Evolutionary conservation across 441 rosid species (phyloP).

Genomic region (Francoa sonchifolia): DNA sequence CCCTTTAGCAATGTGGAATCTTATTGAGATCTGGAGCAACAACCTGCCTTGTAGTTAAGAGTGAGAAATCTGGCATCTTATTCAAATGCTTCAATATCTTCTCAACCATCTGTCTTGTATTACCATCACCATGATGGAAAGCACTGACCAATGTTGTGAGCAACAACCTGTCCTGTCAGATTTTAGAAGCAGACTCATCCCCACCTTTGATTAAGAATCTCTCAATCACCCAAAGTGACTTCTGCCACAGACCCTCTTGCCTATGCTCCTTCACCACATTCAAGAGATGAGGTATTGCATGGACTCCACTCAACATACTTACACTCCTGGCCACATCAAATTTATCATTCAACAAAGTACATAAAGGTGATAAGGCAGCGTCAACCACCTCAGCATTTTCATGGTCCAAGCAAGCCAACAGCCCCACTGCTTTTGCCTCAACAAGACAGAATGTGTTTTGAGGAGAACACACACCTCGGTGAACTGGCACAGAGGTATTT

Average conservation of each 20-base stretch:
- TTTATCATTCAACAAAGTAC: slow-evolving; percentile 69
- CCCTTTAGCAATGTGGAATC: no score
- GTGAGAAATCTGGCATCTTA: slow-evolving; percentile 42
- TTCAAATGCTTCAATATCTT: slow-evolving; percentile 64
- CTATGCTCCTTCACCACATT: slow-evolving; percentile 59
- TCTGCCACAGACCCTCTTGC: slow-evolving; percentile 58
- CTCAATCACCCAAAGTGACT: slow-evolving; percentile 81
- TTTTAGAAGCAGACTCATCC: slow-evolving; percentile 34
- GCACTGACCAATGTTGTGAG: slow-evolving; percentile 59
- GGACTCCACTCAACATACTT: slow-evolving; percentile 39
- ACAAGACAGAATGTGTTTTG: slow-evolving; percentile 75
- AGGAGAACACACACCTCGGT: slow-evolving; percentile 77
- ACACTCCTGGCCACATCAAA: slow-evolving; percentile 64
- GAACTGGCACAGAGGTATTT: slow-evolving; percentile 39
- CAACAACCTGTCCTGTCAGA: slow-evolving; percentile 62
- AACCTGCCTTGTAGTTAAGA: slow-evolving; percentile 18
- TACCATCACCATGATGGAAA: slow-evolving; percentile 64
- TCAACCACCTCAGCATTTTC: slow-evolving; percentile 68
- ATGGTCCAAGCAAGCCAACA: slow-evolving; percentile 62
- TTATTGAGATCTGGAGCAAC: no score
- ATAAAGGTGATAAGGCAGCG: slow-evolving; percentile 67
- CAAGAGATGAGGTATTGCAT: slow-evolving; percentile 42
- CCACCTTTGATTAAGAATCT: slow-evolving; percentile 65
- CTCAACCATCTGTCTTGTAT: slow-evolving; percentile 78
- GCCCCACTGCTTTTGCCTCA: slow-evolving; percentile 65